Evolutionary conservation across 495 filamentous ascomycete genomes (phyloP).

Genomic region (Penicillium malachiteum): DNA sequence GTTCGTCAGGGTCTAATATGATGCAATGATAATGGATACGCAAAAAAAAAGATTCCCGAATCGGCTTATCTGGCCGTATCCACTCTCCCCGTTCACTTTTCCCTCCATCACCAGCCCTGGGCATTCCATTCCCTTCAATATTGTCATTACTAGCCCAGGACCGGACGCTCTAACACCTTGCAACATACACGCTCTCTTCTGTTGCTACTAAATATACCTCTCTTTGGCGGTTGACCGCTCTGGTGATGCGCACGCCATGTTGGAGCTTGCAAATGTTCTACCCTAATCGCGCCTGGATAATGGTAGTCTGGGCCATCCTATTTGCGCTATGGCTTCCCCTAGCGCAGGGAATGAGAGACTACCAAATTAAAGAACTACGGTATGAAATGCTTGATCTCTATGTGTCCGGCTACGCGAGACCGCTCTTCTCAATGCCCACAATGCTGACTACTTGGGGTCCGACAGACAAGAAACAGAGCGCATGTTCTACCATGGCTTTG

Average conservation of each 20-base stretch:
- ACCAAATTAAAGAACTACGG: slow-evolving; percentile 44
- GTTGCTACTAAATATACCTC: slow-evolving; percentile 28
- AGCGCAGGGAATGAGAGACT: slow-evolving; percentile 41
- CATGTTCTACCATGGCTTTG: slow-evolving; percentile 97
- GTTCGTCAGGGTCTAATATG: slow-evolving; percentile 2
- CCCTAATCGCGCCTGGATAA: slow-evolving; percentile 36
- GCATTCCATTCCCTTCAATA: slow-evolving; percentile 3
- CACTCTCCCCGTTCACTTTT: slow-evolving; percentile 10
- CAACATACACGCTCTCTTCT: slow-evolving; percentile 2
- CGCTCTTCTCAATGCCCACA: neutral
- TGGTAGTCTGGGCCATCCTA: slow-evolving; percentile 40
- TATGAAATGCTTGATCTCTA: slow-evolving; percentile 14
- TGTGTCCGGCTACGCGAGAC: neutral
- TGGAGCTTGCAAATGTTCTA: slow-evolving; percentile 40
- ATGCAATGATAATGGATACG: slow-evolving; percentile 14
- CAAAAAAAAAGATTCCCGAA: slow-evolving; percentile 18
- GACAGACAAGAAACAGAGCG: slow-evolving; percentile 73
- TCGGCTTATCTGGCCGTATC: slow-evolving; percentile 32
- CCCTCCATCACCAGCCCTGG: slow-evolving; percentile 10
- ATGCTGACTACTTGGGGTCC: slow-evolving; percentile 9
- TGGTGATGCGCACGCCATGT: slow-evolving; percentile 49
- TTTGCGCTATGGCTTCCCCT: slow-evolving; percentile 40
- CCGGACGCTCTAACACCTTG: neutral
- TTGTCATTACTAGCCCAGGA: neutral
- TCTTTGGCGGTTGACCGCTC: slow-evolving; percentile 18